Evolutionary conservation across 2,329 filamentous ascomycete genomes (phyloP).

Genomic region (Chrysoporthe austroafricana): DNA sequence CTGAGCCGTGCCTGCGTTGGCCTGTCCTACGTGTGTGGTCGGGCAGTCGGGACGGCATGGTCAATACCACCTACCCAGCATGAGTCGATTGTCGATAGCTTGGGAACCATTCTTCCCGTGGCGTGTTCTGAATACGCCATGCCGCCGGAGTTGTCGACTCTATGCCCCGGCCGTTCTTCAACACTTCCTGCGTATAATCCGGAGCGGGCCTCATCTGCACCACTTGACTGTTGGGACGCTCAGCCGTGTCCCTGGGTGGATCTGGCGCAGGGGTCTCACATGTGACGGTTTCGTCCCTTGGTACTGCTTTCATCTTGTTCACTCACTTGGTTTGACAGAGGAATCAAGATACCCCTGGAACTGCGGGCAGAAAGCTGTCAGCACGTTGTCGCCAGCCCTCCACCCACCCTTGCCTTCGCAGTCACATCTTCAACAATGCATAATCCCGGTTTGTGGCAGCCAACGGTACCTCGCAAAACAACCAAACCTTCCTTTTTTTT

Average conservation of each 20-base stretch:
- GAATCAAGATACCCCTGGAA: not conserved
- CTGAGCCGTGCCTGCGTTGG: not conserved
- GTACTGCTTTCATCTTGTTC: not conserved
- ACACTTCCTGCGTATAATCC: not conserved
- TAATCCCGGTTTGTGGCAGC: not conserved
- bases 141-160: not conserved
- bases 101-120: constrained; percentile 3
- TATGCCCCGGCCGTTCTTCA: not conserved
- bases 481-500: not conserved
- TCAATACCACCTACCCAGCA: constrained; percentile 2
- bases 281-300: not conserved
- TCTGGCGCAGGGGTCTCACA: not conserved
- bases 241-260: not conserved
- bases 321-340: not conserved
- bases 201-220: not conserved
- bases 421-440: not conserved
- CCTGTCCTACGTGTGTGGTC: not conserved
- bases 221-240: not conserved
- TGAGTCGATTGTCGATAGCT: not conserved
- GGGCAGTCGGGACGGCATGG: not conserved
- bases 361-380: not conserved
- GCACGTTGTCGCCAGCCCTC: not conserved
- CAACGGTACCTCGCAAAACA: not conserved
- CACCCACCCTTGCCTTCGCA: not conserved
- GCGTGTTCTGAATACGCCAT: not conserved